Evolutionary conservation across 2,329 filamentous ascomycete species (phyloP), one percentile per base, ranked within the genome.

Genomic region (Microcera coccophila): DNA sequence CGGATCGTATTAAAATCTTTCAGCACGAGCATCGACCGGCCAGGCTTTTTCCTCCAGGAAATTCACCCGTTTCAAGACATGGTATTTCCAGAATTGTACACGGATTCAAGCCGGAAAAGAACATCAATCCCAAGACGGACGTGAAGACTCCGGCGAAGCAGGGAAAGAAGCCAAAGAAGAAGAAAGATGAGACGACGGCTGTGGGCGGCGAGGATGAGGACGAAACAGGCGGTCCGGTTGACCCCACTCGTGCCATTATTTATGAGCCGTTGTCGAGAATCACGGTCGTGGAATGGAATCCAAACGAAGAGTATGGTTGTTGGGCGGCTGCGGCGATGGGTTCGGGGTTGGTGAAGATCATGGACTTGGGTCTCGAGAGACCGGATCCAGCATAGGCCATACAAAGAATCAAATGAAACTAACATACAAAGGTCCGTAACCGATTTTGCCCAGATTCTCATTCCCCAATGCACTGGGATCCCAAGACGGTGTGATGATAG

Each of bases 301-400:
- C 82, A 2, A 86, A 87, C 53, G 60, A 71, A 26, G 67, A 72
- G n/a, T 82, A 74, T 53, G 80, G 81, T 11, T 82, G 75, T 52
- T 85, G 84, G 82, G 81, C 79, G 3, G 81, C 81, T 9, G 77
- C 76, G 3, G 81, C 79, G 0, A 74, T 84, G 73, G 84, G 74
- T 0, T 85, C 81, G 20, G 84, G 84, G 0, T 60, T 88, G 45
- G 69, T 87, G 33, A 74, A 79, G 47, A 69, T 87, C 16, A 78
- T 84, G 69, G 82, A 87, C 57, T 60, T 87, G 17, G 80, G 81
- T 0, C 62, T 79, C 10, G 65, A 73, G n/a, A 60, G 56, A 35
- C 20, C 39, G 35, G 41, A 59, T 37, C 43, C 35, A 38, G 39
- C 32, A 24, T 44, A 41, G 38, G 18, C 26, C 19, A 37, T 20